A percentile compares a stretch with the other conserved stretches of the same genome.
Conservation (phyloP, 495 filamentous ascomycete species). For the Viridothelium virens region DNA sequence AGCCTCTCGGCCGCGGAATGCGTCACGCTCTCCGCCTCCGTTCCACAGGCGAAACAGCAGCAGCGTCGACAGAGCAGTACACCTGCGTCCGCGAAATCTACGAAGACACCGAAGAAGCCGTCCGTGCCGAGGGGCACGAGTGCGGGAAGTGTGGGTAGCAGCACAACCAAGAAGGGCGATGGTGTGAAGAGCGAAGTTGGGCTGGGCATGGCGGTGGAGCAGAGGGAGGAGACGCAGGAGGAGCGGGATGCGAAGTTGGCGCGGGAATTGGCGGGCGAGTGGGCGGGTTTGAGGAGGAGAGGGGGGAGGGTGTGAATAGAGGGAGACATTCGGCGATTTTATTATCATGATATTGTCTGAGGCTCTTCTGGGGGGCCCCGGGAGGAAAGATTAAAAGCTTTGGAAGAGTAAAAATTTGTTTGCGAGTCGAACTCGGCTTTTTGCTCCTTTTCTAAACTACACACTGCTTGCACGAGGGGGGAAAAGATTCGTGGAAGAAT, state of each 20-base stretch:
- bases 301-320: slow-evolving; percentile 17
- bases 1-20: background rate
- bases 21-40: background rate
- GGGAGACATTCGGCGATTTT: background rate
- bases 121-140: slow-evolving; percentile 5
- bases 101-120: slow-evolving; percentile 9
- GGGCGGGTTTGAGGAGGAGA: slow-evolving; percentile 50
- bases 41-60: background rate
- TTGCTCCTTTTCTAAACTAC: background rate
- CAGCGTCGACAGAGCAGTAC: background rate
- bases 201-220: slow-evolving; percentile 11
- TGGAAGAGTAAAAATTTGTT: background rate
- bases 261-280: slow-evolving; percentile 51
- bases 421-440: background rate
- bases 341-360: background rate
- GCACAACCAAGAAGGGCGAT: slow-evolving; percentile 13
- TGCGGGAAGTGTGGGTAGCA: slow-evolving; percentile 17
- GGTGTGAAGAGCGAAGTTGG: slow-evolving; percentile 12
- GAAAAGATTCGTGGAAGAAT: background rate
- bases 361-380: background rate
- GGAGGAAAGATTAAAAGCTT: background rate
- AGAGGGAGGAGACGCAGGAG: slow-evolving; percentile 33
- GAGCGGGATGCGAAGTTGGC: slow-evolving; percentile 51
- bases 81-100: background rate
- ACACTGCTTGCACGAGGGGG: background rate